Evolutionary conservation across 1,284 basidiomycete genomes (phyloP).

Genomic region (Papiliotrema terrestris): DNA sequence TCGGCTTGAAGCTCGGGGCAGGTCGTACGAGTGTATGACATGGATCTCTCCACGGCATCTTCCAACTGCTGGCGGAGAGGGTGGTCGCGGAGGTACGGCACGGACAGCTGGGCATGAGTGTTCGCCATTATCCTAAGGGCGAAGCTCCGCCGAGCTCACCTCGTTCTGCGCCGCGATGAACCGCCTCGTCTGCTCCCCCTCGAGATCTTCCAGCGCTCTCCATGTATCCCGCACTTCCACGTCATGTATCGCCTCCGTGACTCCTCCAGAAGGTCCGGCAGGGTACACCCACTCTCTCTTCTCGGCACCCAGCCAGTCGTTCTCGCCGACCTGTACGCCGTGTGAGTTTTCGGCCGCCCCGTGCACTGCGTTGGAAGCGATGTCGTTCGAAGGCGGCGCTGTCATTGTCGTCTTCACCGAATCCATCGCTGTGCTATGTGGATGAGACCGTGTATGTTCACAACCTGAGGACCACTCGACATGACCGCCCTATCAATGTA

Average conservation of each 20-base stretch:
- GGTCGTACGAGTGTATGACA: constrained; percentile 10
- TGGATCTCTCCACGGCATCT: constrained; percentile 8
- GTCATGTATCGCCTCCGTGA: constrained; percentile 9
- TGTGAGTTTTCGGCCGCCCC: too few relatives aligned
- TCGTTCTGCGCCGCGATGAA: constrained; percentile 14
- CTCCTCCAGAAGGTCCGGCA: constrained; percentile 8
- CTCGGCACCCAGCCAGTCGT: too few relatives aligned
- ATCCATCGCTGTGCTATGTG: too few relatives aligned
- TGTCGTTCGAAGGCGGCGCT: too few relatives aligned
- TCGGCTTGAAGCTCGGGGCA: constrained; percentile 13
- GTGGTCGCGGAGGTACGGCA: constrained; percentile 9
- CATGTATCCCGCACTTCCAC: constrained; percentile 12
- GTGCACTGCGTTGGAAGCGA: too few relatives aligned
- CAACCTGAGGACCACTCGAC: too few relatives aligned
- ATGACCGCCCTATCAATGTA: too few relatives aligned
- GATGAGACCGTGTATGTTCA: too few relatives aligned
- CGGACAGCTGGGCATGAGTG: constrained; percentile 8
- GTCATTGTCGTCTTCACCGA: too few relatives aligned
- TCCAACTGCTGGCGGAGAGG: constrained; percentile 11
- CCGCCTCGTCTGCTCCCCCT: constrained; percentile 5
- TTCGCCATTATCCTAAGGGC: background rate
- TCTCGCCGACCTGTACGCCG: too few relatives aligned
- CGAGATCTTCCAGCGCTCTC: constrained; percentile 12
- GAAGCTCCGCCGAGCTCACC: constrained; percentile 3
- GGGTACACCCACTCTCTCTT: background rate